These are phyloP conservation scores for Cinnamomum micranthum DNA, from an alignment of 164 flowering plant genomes.

Conservation along the genomic window DNA sequence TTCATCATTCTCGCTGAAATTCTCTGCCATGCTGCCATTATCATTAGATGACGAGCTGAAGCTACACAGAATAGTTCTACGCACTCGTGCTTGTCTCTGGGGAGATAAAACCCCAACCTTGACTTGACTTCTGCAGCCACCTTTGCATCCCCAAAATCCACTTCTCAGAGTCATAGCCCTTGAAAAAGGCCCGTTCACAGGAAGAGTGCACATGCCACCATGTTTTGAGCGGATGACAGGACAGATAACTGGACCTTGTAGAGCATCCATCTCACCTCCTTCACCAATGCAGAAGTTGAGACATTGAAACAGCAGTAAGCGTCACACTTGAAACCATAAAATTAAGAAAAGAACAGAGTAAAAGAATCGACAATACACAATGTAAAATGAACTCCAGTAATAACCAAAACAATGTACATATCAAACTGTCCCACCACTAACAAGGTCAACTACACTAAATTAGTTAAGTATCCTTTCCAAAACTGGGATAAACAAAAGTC, in stretches of 20 bases:
- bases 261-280: conserved; percentile 41
- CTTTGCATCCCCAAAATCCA: conserved; percentile 49
- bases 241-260: conserved; percentile 80
- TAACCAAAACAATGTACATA: too few relatives aligned
- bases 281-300: neutral
- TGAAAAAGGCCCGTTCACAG: conserved; percentile 26
- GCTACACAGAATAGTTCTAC: conserved; percentile 39
- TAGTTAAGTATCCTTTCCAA: too few relatives aligned
- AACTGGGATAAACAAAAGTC: too few relatives aligned
- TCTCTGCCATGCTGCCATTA: conserved; percentile 84
- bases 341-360: neutral
- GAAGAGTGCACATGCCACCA: conserved; percentile 28
- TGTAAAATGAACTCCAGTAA: too few relatives aligned
- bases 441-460: too few relatives aligned
- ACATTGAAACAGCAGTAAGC: neutral
- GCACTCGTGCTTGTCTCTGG: conserved; percentile 19
- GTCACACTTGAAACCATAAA: neutral
- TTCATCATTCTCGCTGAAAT: conserved; percentile 73
- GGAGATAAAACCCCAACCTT: conserved; percentile 21
- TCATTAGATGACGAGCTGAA: conserved; percentile 81
- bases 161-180: conserved; percentile 42
- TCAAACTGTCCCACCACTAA: too few relatives aligned
- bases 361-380: neutral
- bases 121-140: conserved; percentile 17
- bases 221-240: conserved; percentile 56